These are phyloP conservation scores for Ceriops tagal DNA, from an alignment of 345 rosid genomes.

Conservation along the genomic window DNA sequence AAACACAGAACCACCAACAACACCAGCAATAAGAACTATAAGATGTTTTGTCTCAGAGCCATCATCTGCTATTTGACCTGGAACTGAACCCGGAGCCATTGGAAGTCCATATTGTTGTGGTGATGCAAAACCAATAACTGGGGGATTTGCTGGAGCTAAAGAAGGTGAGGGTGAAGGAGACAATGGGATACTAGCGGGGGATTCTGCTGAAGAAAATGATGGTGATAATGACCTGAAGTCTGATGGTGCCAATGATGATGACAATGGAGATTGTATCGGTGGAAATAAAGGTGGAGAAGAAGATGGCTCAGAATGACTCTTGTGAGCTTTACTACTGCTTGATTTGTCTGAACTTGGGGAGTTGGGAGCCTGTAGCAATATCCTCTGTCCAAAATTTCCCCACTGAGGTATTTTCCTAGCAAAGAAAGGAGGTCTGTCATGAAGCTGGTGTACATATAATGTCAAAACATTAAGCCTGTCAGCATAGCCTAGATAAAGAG, in stretches of 20 bases:
- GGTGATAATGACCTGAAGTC: background rate
- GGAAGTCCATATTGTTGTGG: conserved; percentile 15
- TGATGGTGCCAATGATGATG: conserved; percentile 31
- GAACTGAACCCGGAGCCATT: conserved; percentile 32
- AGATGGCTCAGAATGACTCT: conserved; percentile 13
- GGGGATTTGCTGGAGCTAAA: conserved; percentile 5
- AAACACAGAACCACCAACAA: conserved; percentile 42
- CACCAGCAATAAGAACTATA: conserved; percentile 30
- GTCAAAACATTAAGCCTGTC: background rate
- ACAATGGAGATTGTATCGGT: conserved; percentile 26
- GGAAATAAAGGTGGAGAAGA: conserved; percentile 16
- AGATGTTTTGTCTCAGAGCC: conserved; percentile 27
- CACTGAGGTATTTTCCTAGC: conserved; percentile 34
- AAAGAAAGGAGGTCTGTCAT: conserved; percentile 12
- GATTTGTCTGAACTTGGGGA: conserved; percentile 13
- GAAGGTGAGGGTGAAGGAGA: conserved; percentile 39
- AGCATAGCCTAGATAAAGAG: background rate
- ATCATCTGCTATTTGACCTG: conserved; percentile 19
- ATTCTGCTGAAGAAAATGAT: conserved; percentile 26
- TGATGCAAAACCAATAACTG: conserved; percentile 18
- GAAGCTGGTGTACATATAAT: conserved; percentile 8
- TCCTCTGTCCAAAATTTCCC: conserved; percentile 30
- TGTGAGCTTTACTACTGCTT: conserved; percentile 4
- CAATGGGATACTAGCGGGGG: conserved; percentile 24
- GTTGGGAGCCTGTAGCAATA: conserved; percentile 36